Evolutionary conservation across 148 eudicot genomes (phyloP).

Genomic region (Hydrangea macrophylla): DNA sequence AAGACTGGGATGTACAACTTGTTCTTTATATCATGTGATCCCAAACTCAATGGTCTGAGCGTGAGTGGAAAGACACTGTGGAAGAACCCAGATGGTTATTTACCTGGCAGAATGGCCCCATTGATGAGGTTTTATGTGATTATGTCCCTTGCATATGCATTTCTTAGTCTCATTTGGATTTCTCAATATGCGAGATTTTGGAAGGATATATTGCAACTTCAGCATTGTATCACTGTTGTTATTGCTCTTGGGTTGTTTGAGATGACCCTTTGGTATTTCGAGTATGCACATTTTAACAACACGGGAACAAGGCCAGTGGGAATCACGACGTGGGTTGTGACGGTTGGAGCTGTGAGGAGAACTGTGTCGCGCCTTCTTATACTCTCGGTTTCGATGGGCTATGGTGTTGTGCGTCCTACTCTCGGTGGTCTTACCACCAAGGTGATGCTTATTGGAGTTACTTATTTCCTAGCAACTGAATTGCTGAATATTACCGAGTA

Average conservation of each 20-base stretch:
- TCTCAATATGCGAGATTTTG: slow-evolving; percentile 75
- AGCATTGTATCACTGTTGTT: slow-evolving; percentile 79
- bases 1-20: slow-evolving; percentile 97
- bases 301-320: slow-evolving; percentile 77
- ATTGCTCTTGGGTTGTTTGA: slow-evolving; percentile 82
- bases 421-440: slow-evolving; percentile 94
- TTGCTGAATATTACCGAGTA: slow-evolving; percentile 82
- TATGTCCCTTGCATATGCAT: slow-evolving; percentile 72
- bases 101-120: slow-evolving; percentile 99
- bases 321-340: slow-evolving; percentile 84
- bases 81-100: slow-evolving; percentile 93
- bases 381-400: slow-evolving; percentile 91
- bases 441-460: slow-evolving; percentile 80
- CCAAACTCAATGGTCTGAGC: slow-evolving; percentile 63
- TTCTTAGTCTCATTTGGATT: slow-evolving; percentile 70
- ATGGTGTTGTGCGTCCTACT: slow-evolving; percentile 98
- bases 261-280: slow-evolving; percentile 91
- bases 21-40: slow-evolving; percentile 92
- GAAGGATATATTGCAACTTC: slow-evolving; percentile 86
- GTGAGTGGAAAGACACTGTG: slow-evolving; percentile 80
- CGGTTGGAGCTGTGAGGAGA: slow-evolving; percentile 80
- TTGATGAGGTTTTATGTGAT: slow-evolving; percentile 70
- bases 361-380: slow-evolving; percentile 85
- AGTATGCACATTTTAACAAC: slow-evolving; percentile 80
- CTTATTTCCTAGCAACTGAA: slow-evolving; percentile 85